These are phyloP conservation scores for Elsinoe fawcettii DNA, from an alignment of 2,329 filamentous ascomycete species.

Conservation along the genomic window DNA sequence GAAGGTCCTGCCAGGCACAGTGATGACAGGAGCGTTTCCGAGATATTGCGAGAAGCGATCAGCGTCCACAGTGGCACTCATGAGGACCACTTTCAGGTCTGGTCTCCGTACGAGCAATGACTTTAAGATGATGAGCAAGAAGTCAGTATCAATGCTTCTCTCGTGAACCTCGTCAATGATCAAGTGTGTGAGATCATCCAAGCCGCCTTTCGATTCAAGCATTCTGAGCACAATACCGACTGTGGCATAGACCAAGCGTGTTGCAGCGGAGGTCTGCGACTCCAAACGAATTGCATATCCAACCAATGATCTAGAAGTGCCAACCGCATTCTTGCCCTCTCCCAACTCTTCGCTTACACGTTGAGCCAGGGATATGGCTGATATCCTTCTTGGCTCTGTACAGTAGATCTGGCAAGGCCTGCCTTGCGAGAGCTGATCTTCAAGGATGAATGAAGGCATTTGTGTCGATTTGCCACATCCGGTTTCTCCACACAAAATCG, in stretches of 20 bases:
- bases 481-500: slow-evolving; percentile 94
- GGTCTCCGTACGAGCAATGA: slow-evolving; percentile 68
- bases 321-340: slow-evolving; percentile 72
- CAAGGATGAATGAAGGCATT: slow-evolving; percentile 86
- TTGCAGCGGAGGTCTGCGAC: slow-evolving; percentile 73
- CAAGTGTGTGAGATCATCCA: slow-evolving; percentile 84
- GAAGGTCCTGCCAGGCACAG: slow-evolving; percentile 87
- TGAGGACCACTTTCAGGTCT: slow-evolving; percentile 85
- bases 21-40: slow-evolving; percentile 74
- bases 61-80: slow-evolving; percentile 96
- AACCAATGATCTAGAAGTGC: slow-evolving; percentile 73
- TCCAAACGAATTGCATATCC: slow-evolving; percentile 93
- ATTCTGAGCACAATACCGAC: slow-evolving; percentile 94
- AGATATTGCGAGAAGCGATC: slow-evolving; percentile 86
- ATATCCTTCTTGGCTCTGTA: slow-evolving; percentile 91
- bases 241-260: slow-evolving; percentile 80
- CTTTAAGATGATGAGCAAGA: slow-evolving; percentile 83
- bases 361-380: slow-evolving; percentile 84
- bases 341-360: slow-evolving; percentile 93
- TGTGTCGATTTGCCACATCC: slow-evolving; percentile 97
- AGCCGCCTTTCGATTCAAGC: slow-evolving; percentile 80
- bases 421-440: slow-evolving; percentile 75
- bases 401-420: slow-evolving; percentile 87
- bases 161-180: slow-evolving; percentile 98
- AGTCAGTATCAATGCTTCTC: slow-evolving; percentile 91